Base-by-base conservation (phyloP, 768 basidiomycete genomes). In the Tricholoma flavovirens region DNA sequence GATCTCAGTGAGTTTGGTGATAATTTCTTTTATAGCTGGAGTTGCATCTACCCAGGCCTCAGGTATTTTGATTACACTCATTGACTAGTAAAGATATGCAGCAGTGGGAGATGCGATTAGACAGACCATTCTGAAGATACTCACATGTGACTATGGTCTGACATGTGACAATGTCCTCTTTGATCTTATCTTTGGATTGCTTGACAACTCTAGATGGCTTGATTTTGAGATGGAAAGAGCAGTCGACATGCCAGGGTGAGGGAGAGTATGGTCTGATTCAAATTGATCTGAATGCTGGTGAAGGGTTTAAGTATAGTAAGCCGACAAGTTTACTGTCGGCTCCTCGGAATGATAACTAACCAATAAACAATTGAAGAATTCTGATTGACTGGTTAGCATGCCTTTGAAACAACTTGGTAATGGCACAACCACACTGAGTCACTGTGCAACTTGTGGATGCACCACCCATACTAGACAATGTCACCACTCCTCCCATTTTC, bases 371-470 rank as follows among this genome's bases (percentile, higher is more conserved):
- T 29, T 45, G 22, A 12, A 45, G 43, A 22, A 22, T 1, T 45
- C 19, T 11, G 10, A 22, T 45, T 11, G 21, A 22, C 24, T 14
- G n/a, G n/a, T n/a, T n/a, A n/a, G n/a, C n/a, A n/a, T 46, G 45
- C 29, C 45, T 46, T 29, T 46, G 24, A 46, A 46, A 6, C 24
- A 8, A 7, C 45, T 46, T 3, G 12, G 12, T 1, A 46, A 15
- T 14, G 8, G 19, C 11, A 4, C 45, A 3, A 15, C 45, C 1
- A 6, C 45, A 14, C 45, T 24, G n/a, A 21, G 24, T 2, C 46
- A 48, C 24, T 53, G 52, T 24, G 15, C 40, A 36, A 53, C 38
- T 7, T 53, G 52, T 19, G 52, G 52, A 14, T 26, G 52, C 38
- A 42, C 52, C 1, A 30, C 40, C 38, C 2, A 48, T 48, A 48